Evolutionary conservation across 176 grass and related monocot genomes (phyloP).

Genomic region (Rhynchospora tenuis): DNA sequence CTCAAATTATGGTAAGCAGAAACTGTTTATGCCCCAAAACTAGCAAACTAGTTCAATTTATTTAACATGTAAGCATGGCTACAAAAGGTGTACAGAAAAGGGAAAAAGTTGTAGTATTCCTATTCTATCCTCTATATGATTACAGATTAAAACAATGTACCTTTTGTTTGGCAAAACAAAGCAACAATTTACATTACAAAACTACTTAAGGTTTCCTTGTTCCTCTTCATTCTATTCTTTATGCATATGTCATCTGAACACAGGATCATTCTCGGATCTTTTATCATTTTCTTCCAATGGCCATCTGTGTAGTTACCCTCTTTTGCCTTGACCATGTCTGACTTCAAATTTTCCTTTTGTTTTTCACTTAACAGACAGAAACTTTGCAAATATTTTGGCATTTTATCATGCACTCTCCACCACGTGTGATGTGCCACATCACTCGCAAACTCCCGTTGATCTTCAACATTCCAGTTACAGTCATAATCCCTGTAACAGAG

Average conservation of each 20-base stretch:
- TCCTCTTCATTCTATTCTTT: constrained; percentile 8
- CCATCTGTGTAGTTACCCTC: constrained; percentile 25
- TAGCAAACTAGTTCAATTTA: constrained; percentile 3
- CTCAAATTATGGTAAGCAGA: background rate
- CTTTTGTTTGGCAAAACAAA: background rate
- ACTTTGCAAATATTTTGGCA: constrained; percentile 33
- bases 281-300: constrained; percentile 33
- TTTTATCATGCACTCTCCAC: constrained; percentile 39
- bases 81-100: background rate
- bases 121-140: background rate
- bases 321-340: constrained; percentile 31
- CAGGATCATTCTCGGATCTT: constrained; percentile 17
- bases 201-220: background rate
- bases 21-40: background rate
- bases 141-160: background rate
- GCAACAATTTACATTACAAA: constrained; percentile 1
- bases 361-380: constrained; percentile 36
- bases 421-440: constrained; percentile 38
- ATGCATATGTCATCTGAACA: constrained; percentile 29
- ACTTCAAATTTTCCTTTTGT: constrained; percentile 29
- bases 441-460: constrained; percentile 28
- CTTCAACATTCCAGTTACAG: constrained; percentile 33
- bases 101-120: background rate
- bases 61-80: background rate
- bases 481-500: constrained; percentile 40